Conservation (phyloP, 1,284 basidiomycete genomes). For the Leccinum griseonigrum region DNA sequence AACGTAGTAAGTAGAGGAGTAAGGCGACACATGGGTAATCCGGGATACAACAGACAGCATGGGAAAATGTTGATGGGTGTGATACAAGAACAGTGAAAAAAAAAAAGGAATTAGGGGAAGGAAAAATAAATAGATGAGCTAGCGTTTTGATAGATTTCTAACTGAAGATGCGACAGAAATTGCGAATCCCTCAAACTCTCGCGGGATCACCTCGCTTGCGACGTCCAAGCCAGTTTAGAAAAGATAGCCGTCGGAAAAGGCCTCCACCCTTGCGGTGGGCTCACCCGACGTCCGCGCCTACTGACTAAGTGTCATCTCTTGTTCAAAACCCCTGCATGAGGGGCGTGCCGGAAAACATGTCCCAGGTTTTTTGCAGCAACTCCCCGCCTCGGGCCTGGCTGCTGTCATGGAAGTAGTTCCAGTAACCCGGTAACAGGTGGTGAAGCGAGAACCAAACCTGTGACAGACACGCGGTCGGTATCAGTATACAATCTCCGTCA, state of each 20-base stretch:
- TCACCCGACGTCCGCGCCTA: background rate
- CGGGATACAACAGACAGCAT: background rate
- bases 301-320: background rate
- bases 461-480: background rate
- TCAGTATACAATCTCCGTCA: conserved; percentile 4
- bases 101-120: background rate
- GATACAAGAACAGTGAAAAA: background rate
- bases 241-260: background rate
- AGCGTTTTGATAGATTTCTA: background rate
- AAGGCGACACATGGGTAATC: background rate
- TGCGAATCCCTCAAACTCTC: background rate
- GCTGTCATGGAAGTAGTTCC: conserved; percentile 30
- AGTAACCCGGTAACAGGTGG: conserved; percentile 33
- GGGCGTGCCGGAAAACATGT: conserved; percentile 14
- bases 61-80: background rate
- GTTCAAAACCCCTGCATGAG: conserved; percentile 15
- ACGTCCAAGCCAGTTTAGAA: background rate
- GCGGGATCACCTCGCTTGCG: background rate
- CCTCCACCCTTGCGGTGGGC: background rate
- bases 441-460: conserved; percentile 34
- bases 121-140: background rate
- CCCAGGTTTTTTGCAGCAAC: conserved; percentile 25
- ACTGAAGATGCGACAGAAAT: background rate
- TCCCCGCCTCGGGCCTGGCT: conserved; percentile 15
- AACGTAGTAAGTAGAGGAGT: background rate